phyloP scores from a whole-genome alignment of 192 early-diverging fungal genomes.

The Linderina pennispora region DNA sequence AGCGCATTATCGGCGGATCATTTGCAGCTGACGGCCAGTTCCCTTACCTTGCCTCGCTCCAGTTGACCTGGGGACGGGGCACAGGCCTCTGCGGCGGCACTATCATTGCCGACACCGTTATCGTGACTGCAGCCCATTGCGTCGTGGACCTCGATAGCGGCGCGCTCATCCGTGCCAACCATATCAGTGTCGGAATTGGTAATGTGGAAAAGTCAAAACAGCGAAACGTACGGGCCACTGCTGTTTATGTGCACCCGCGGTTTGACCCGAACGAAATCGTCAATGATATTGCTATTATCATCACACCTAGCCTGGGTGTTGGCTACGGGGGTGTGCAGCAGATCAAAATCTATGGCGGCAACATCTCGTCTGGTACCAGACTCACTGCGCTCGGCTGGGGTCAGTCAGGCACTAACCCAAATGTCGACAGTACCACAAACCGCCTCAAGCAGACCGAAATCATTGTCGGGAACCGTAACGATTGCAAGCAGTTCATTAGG shows the following conservation, averaged over 20 bases:
- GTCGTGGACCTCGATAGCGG: constrained; percentile 9
- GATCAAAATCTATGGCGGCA: constrained; percentile 19
- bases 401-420: constrained; percentile 2
- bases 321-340: not conserved
- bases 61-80: constrained; percentile 4
- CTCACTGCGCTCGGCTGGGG: constrained; percentile 39
- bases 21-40: constrained; percentile 6
- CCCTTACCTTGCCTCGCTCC: constrained; percentile 18
- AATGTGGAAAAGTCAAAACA: constrained; percentile 10
- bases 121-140: constrained; percentile 39
- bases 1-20: constrained; percentile 31
- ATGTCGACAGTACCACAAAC: constrained; percentile 9
- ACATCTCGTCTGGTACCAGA: constrained; percentile 2
- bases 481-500: constrained; percentile 22
- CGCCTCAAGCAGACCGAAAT: constrained; percentile 19
- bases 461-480: constrained; percentile 9
- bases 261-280: constrained; percentile 10
- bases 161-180: not conserved
- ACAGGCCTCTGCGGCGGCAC: constrained; percentile 34
- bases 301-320: constrained; percentile 2
- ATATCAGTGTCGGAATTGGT: constrained; percentile 16
- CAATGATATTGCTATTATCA: constrained; percentile 24
- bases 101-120: constrained; percentile 13
- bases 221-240: not conserved
- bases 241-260: constrained; percentile 10